Base-by-base conservation (phyloP, 768 basidiomycete species). In the Mycena pura region DNA sequence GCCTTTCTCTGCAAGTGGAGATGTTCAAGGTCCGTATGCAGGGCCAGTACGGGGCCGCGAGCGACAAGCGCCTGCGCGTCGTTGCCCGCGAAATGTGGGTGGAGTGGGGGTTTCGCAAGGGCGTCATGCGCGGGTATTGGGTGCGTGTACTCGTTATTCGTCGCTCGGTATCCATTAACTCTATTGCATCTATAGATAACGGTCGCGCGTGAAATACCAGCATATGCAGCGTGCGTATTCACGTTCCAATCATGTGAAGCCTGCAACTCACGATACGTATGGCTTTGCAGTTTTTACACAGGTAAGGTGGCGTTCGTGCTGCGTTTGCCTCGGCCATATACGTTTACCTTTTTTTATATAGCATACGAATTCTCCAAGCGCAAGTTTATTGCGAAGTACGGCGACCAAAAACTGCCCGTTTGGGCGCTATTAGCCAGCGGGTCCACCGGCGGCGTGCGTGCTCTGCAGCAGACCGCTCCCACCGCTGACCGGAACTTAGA, bases 1-100 rank as follows among this genome's bases (percentile, higher is more conserved):
- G n/a, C n/a, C n/a, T n/a, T n/a, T n/a, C n/a, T n/a, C n/a, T n/a
- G n/a, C n/a, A n/a, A 93, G 93, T 95, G 49, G 97, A 99, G 76
- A 93, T 99, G 92, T 98, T 98, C 80, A 99, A 99, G 76, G 93
- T 98, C 27, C 85, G 93, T 17, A 97, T 97, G 96, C 96, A 97
- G 75, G 95, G 91, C 7, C 93, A 98, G 72, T 96, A 97, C 67
- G 96, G 96, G 11, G 82, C 80, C 4, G 80, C 86, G 13, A 82
- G 84, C 9, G 95, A 98, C 72, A 90, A 96, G 74, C 84, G 86
- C 38, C 80, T 99, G 25, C 77, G 89, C 32, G 82, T 78, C 8
- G 82, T 98, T 9, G 86, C 85, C 15, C 78, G 76, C 21, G 95
- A 96, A 65, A 93, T 95, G 89, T 97, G 93, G 90, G 74, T 70